Evolutionary conservation across 2,329 filamentous ascomycete genomes (phyloP), one percentile per base, ranked within the genome.

Genomic region (Reticulascus tulasneorum): DNA sequence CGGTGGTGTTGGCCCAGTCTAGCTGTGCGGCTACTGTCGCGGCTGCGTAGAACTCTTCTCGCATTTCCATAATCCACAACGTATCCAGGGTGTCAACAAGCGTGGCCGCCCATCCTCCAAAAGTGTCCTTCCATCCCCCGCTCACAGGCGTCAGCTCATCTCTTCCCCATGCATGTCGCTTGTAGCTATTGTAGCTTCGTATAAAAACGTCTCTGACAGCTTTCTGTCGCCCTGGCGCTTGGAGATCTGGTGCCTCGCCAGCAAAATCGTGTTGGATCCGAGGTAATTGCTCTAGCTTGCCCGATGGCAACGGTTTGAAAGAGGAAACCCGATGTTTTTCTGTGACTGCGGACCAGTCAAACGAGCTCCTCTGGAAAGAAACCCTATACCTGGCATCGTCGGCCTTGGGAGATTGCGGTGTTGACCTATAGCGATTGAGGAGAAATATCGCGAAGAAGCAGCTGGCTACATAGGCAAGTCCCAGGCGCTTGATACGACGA

Each of bases 51-150:
- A 76, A 76, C n/a, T 76, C 71, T 3, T 41, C 53, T 37, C 64
- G 65, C 48, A 75, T 40, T 4, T 63, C 71, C 71, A 75, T 74
- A 30, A 75, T 73, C 69, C 69, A 75, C 8, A 75, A 52, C 4
- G 69, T 72, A 42, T 76, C 73, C 39, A 71, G 50, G 10, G 62
- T 52, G 45, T 70, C 67, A n/a, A 70, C 62, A 31, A 69, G 46
- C 3, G 67, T 66, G 3, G 64, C 66, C 5, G 60, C 64, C 67
- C 65, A 71, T n/a, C 68, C 69, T 19, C 65, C 66, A 47, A 70
- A 71, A 7, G 60, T 58, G 29, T 67, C 58, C 23, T 59, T 55
- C 12, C 44, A 55, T 2, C 47, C 36, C 12, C 63, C 66, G 16
- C 56, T 59, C n/a, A 71, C 42, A 2, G 69, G 69, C 7, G 52